phyloP scores from a whole-genome alignment of 1,284 basidiomycete species.

The Cryptococcus sp. region DNA sequence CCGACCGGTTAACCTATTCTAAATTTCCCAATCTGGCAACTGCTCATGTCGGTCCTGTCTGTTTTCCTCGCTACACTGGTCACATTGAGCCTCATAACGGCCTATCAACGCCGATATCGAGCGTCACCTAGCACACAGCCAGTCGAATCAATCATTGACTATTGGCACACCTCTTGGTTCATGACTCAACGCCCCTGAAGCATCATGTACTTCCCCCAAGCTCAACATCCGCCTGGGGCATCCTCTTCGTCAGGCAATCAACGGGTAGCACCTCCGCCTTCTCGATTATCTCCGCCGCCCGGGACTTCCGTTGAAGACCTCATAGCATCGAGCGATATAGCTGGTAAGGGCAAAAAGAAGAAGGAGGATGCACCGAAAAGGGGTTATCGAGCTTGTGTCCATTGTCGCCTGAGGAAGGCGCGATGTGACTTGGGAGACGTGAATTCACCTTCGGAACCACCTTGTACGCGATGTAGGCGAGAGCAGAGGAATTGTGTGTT shows the following conservation, averaged over 20 bases:
- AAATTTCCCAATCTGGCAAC: neutral
- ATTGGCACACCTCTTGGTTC: no score
- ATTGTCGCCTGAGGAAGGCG: conserved; percentile 48
- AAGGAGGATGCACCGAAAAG: conserved; percentile 34
- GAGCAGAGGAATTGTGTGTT: conserved; percentile 51
- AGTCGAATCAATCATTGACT: no score
- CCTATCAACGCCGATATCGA: no score
- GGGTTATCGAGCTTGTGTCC: conserved; percentile 43
- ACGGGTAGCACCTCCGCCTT: conserved; percentile 20
- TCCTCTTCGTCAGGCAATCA: neutral
- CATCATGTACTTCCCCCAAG: neutral
- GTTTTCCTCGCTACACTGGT: no score
- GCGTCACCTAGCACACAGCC: no score
- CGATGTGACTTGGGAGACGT: conserved; percentile 51
- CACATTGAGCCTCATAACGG: no score
- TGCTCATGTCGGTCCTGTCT: neutral
- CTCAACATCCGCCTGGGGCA: neutral
- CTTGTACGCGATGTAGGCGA: conserved; percentile 49
- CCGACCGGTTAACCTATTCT: no score
- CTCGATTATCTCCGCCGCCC: conserved; percentile 32
- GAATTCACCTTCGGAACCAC: conserved; percentile 48
- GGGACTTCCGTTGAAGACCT: conserved; percentile 8
- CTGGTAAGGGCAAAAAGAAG: conserved; percentile 6
- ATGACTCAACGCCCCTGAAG: no score
- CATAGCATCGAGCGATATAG: neutral